Percentiles rank a stretch among this genome's conserved stretches.
These are phyloP conservation scores for Colletotrichum sp. DNA, from an alignment of 2,329 filamentous ascomycete species.

Conservation along the genomic window DNA sequence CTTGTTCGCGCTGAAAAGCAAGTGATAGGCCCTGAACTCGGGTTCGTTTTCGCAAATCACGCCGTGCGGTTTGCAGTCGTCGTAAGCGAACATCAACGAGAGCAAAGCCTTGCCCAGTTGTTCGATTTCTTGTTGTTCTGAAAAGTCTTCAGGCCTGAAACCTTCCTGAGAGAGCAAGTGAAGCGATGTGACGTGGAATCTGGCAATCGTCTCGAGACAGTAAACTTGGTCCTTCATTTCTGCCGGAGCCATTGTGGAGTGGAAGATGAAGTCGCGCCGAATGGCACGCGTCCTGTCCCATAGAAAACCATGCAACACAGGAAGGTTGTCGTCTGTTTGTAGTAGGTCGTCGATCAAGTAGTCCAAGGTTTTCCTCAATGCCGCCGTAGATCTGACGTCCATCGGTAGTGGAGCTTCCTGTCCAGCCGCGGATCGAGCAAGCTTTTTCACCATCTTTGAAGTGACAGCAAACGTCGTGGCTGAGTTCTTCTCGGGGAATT, in stretches of 20 bases:
- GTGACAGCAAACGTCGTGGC: slow-evolving; percentile 51
- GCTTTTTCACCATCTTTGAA: slow-evolving; percentile 68
- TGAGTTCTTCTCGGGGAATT: slow-evolving; percentile 58
- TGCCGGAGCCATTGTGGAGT: slow-evolving; percentile 62
- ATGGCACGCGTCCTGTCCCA: slow-evolving; percentile 74
- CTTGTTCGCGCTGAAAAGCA: slow-evolving; percentile 66
- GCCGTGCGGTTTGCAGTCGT: slow-evolving; percentile 65
- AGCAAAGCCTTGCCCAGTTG: slow-evolving; percentile 70
- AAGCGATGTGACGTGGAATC: slow-evolving; percentile 70
- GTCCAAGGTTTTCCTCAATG: slow-evolving; percentile 64
- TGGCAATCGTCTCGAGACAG: slow-evolving; percentile 68
- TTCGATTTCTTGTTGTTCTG: slow-evolving; percentile 71
- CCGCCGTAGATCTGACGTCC: slow-evolving; percentile 67
- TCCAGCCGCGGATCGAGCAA: slow-evolving; percentile 71
- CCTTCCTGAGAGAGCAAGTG: slow-evolving; percentile 66
- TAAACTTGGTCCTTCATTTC: slow-evolving; percentile 66
- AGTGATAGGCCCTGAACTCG: slow-evolving; percentile 70
- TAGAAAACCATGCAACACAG: slow-evolving; percentile 64
- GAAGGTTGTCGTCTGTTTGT: slow-evolving; percentile 58
- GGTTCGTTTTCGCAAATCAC: slow-evolving; percentile 66
- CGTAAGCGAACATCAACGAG: slow-evolving; percentile 70
- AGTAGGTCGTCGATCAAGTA: slow-evolving; percentile 68
- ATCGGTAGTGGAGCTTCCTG: slow-evolving; percentile 71
- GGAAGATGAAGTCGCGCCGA: slow-evolving; percentile 72
- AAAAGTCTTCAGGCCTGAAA: slow-evolving; percentile 64